phyloP scores from a whole-genome alignment of 805 yeast species.

The Saccharomycopsis synnaedendra region DNA sequence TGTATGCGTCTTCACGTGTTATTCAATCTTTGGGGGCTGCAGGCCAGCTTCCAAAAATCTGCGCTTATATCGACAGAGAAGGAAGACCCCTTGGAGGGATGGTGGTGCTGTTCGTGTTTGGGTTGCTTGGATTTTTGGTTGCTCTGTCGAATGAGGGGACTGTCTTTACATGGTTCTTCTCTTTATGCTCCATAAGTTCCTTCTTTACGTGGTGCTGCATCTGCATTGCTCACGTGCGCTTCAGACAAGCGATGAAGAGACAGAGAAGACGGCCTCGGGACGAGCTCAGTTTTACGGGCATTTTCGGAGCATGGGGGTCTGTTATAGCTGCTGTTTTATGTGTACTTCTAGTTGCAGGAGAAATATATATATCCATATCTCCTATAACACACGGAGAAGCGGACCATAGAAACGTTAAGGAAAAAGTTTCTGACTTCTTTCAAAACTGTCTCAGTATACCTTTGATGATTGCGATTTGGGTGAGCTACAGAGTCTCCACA shows the following conservation, averaged over 20 bases:
- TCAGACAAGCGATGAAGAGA: slow-evolving; percentile 43
- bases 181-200: slow-evolving; percentile 50
- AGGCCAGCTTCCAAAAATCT: slow-evolving; percentile 43
- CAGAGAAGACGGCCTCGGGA: slow-evolving; percentile 35
- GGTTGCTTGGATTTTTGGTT: slow-evolving; percentile 55
- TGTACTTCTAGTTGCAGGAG: slow-evolving; percentile 40
- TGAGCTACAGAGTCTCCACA: slow-evolving; percentile 36
- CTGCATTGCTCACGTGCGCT: slow-evolving; percentile 44
- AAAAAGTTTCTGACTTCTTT: slow-evolving; percentile 32
- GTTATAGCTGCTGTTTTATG: slow-evolving; percentile 38
- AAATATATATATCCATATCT: slow-evolving; percentile 54
- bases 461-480: slow-evolving; percentile 32
- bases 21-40: slow-evolving; percentile 44
- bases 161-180: slow-evolving; percentile 56
- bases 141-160: slow-evolving; percentile 42
- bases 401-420: slow-evolving; percentile 7
- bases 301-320: slow-evolving; percentile 43
- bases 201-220: slow-evolving; percentile 53
- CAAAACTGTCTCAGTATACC: slow-evolving; percentile 39
- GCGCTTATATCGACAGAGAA: slow-evolving; percentile 41
- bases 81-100: slow-evolving; percentile 54
- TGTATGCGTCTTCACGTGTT: slow-evolving; percentile 36
- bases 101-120: slow-evolving; percentile 37
- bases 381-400: slow-evolving; percentile 34
- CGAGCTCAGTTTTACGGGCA: slow-evolving; percentile 44